Base-by-base conservation (phyloP, 306 rosid species). In the Dryas octopetala region DNA sequence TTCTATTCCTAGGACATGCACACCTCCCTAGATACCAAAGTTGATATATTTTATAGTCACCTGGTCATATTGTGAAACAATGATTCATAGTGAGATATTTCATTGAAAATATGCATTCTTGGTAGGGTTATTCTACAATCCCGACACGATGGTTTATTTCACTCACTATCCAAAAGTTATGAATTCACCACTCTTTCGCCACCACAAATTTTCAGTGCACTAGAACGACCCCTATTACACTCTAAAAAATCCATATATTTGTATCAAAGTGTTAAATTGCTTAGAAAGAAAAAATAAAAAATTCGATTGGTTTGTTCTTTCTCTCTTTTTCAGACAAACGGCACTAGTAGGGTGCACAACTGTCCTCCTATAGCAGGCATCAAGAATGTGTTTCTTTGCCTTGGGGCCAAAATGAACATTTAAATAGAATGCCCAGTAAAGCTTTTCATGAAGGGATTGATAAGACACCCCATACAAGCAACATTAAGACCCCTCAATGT, bases 281-380 rank as follows among this genome's bases (percentile, higher is more conserved):
- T 41, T 19, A 32, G 16, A 23, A 40, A 53, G 2, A 40, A 70
- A 16, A 11, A n/a, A 53, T n/a, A 45, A 52, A 1, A 16, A 9
- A 16, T 44, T 19, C 23, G 19, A 55, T n/a, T 11, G 23, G 68
- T 49, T 23, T 26, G 12, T 28, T 66, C 16, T 47, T 6, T 19
- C 43, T 47, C 55, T 14, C 10, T 41, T 17, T 54, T 16, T 17
- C 5, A 73, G 76, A 73, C 76, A 73, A 61, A 32, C 6, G 45
- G 59, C 68, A 47, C 14, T 60, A 13, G 68, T 60, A 45, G 58
- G 54, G 50, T 68, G 13, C 68, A 15, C 14, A 0, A 60, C 8
- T 73, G 76, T 47, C 54, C 57, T 72, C 67, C 58, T 47, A 47
- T n/a, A 46, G 59, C 47, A 15, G n/a, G 67, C 66, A 45, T 59